Base-by-base conservation (phyloP, 2,329 filamentous ascomycete species). In the Neurospora sp. region DNA sequence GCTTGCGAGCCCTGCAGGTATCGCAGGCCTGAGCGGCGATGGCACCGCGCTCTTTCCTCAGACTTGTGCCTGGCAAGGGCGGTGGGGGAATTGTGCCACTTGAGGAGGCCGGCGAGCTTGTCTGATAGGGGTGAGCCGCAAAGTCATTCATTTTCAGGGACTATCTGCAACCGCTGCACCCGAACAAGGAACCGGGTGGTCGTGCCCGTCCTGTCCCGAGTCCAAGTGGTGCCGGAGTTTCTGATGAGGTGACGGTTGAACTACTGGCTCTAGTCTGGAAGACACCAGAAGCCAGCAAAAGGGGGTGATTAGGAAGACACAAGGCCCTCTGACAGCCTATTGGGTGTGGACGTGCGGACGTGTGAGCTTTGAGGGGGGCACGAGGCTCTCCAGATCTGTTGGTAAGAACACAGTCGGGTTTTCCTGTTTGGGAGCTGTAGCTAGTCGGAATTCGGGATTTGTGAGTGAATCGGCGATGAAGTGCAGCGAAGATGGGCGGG, bases 1-100 rank as follows among this genome's bases (percentile, higher is more conserved):
- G 87, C 78, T 90, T 90, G 73, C 88, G 85, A 67, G 77, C 79
- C 67, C 86, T 83, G 77, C 87, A 89, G 38, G 83, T 87, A 74
- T 88, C 85, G 79, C 87, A 89, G 23, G 87, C 86, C 81, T 84
- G 83, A 8, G 82, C 82, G 65, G 84, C 84, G 68, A 86, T 85
- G 12, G 82, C 81, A 10, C 82, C 83, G 69, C 83, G 77, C 71
- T 83, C 81, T 68, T 81, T 80, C 67, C 82, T 77, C 17, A 78
- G 77, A n/a, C 72, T 73, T n/a, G 69, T 62, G 23, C 67, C 70
- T 28, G 71, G 28, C 52, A 33, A 36, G 23, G 52, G 15, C 28
- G 52, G 52, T n/a, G 23, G 52, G 12, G 15, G 12, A 62, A 17
- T 10, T 33, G 52, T 62, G 52, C 52, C 28, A 36, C 28, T 62